These are phyloP conservation scores for Coemansia sp. DNA, from an alignment of 192 early-diverging fungal species.

Conservation along the genomic window DNA sequence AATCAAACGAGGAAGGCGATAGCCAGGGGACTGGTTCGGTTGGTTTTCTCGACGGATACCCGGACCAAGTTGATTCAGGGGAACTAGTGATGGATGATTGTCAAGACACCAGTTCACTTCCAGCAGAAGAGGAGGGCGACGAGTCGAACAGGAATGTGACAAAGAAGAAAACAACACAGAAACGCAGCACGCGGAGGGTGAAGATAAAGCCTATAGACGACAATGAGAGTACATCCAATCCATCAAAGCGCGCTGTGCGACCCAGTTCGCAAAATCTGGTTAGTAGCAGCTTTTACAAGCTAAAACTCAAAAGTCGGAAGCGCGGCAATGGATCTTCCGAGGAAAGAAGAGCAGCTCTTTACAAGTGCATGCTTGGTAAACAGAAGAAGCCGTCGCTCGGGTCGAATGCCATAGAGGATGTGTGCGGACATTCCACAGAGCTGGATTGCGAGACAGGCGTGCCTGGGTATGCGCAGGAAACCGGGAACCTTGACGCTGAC, in stretches of 20 bases:
- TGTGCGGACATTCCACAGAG: not conserved
- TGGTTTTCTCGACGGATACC: not conserved
- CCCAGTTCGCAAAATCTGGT: slow-evolving; percentile 26
- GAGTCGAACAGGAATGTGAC: not conserved
- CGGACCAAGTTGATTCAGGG: slow-evolving; percentile 14
- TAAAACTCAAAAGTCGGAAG: slow-evolving; percentile 28
- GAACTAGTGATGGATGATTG: slow-evolving; percentile 34
- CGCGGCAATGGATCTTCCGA: slow-evolving; percentile 34
- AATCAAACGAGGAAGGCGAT: slow-evolving; percentile 3
- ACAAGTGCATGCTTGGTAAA: slow-evolving; percentile 43
- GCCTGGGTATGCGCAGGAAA: not conserved
- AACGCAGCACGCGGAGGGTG: slow-evolving; percentile 51
- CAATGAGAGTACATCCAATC: slow-evolving; percentile 15
- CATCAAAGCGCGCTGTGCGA: slow-evolving; percentile 5
- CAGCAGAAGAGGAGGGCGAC: not conserved
- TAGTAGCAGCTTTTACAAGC: slow-evolving; percentile 53
- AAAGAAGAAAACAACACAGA: slow-evolving; percentile 51
- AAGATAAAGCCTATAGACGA: slow-evolving; percentile 39
- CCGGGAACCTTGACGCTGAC: not conserved
- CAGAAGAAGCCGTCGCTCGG: not conserved
- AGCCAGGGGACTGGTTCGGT: not conserved
- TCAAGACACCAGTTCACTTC: slow-evolving; percentile 8
- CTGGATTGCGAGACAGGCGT: not conserved
- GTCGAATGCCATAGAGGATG: not conserved
- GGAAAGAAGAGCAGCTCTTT: slow-evolving; percentile 44